Base-by-base conservation (phyloP, 1,284 basidiomycete genomes). In the Kwoniella shivajii region DNA sequence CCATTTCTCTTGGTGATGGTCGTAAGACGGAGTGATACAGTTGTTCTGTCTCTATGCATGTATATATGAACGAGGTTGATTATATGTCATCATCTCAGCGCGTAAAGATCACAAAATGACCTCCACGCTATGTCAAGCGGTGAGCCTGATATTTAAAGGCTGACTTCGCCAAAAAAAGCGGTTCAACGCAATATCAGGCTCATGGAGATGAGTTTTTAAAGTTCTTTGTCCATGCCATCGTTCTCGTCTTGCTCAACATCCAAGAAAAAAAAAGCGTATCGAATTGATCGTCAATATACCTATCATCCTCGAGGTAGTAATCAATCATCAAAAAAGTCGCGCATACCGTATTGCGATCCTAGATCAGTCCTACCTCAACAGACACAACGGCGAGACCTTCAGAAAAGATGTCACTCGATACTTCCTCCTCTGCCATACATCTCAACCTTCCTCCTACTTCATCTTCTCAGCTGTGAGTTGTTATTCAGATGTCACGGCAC, bases 331-430 rank as follows among this genome's bases (percentile, higher is more conserved):
- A 6, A 42, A 45, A 45, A 45, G 29, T 30, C 30, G 27, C 24
- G 13, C n/a, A n/a, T n/a, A 14, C 18, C 6, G 11, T 18, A 39
- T 24, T 16, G 5, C 6, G 11, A 22, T 9, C 20, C 41, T 5
- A 18, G 20, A 42, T 6, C 41, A 22, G 31, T 29, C 24, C 26
- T 16, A 29, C 29, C 43, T 30, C 26, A 13, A 29, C 18, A n/a
- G 4, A 22, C 14, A 24, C 14, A 34, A 0, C 11, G 26, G 3
- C 11, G 6, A 13, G 11, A 47, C 6, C 11, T n/a, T 31, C 22
- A 13, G 43, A 24, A 59, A 72, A 58, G 42, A 77, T 78, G 76
- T 76, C 75, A 50, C 67, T 77, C 69, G 73, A 75, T 65, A 66
- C 71, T 27, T 63, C 75, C 14, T 71, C 75, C 27, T 74, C 75